Percentiles rank a stretch among this genome's conserved stretches.
Evolutionary conservation across 164 flowering plant species (phyloP).

Genomic region (Piper longum): DNA sequence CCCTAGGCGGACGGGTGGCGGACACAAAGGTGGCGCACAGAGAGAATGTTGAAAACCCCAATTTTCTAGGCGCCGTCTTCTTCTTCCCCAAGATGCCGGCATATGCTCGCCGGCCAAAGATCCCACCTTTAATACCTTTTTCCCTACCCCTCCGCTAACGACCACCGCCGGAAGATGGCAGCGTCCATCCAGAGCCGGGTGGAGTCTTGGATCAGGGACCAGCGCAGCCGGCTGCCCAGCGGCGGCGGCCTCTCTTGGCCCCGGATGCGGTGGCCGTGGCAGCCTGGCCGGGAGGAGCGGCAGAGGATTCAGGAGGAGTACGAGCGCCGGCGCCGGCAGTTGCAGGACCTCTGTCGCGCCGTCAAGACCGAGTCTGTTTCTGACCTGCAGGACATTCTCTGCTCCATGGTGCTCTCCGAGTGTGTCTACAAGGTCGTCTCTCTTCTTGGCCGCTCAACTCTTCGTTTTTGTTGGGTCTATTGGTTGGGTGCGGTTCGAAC

Average conservation of each 20-base stretch:
- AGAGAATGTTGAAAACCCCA: no score
- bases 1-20: background rate
- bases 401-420: slow-evolving; percentile 92
- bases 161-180: slow-evolving; percentile 14
- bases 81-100: no score
- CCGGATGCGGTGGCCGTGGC: slow-evolving; percentile 71
- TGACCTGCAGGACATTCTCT: slow-evolving; percentile 82
- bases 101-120: no score
- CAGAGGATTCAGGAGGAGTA: slow-evolving; percentile 58
- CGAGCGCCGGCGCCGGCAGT: slow-evolving; percentile 47
- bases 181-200: slow-evolving; percentile 49
- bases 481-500: background rate
- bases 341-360: slow-evolving; percentile 54
- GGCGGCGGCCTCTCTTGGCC: slow-evolving; percentile 32
- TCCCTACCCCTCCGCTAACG: no score
- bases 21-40: no score
- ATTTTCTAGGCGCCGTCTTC: no score
- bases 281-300: slow-evolving; percentile 40
- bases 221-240: slow-evolving; percentile 28
- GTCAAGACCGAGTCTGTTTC: slow-evolving; percentile 71
- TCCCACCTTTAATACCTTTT: no score
- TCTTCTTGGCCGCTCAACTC: background rate
- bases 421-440: slow-evolving; percentile 79
- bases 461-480: background rate
- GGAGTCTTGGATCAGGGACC: slow-evolving; percentile 81